Evolutionary conservation across 176 grass and related monocot genomes (phyloP).

Genomic region (Oryza officinalis): DNA sequence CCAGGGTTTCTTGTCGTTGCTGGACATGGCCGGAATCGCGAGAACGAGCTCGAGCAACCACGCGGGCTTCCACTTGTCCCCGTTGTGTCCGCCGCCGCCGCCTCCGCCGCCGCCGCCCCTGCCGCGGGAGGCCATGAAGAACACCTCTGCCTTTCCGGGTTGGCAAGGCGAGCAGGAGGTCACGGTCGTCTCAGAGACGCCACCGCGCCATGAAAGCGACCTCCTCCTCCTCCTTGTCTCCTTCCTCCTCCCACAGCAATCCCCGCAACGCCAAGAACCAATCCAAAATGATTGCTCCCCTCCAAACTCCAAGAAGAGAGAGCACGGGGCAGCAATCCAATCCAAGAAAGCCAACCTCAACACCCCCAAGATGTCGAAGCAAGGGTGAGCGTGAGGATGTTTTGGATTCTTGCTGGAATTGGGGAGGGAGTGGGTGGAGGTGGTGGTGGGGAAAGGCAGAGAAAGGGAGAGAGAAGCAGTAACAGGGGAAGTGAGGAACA

Average conservation of each 20-base stretch:
- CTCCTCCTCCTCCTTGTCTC: constrained; percentile 11
- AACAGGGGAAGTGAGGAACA: background rate
- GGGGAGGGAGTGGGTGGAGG: background rate
- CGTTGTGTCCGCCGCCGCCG: background rate
- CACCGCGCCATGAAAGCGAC: constrained; percentile 10
- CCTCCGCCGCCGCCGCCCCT: constrained; percentile 2
- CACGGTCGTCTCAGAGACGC: background rate
- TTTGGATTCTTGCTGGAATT: constrained; percentile 6
- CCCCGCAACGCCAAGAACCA: background rate
- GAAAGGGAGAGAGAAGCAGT: background rate
- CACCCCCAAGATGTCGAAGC: background rate
- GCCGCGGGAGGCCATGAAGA: constrained; percentile 20
- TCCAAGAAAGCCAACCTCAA: constrained; percentile 13
- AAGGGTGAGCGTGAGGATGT: background rate
- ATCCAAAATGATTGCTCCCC: constrained; percentile 12
- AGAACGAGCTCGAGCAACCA: constrained; percentile 20
- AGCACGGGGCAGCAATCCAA: background rate
- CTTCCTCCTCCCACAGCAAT: background rate
- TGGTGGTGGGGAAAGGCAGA: constrained; percentile 4
- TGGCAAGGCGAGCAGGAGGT: constrained; percentile 3
- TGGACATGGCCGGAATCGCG: constrained; percentile 10
- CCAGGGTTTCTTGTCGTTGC: constrained; percentile 2
- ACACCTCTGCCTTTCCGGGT: background rate
- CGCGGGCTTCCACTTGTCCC: constrained; percentile 23
- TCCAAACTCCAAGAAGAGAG: too few species aligned